A percentile compares a stretch with the other conserved stretches of the same genome.
Conservation (phyloP, 768 basidiomycete genomes). For the Austroboletus festivus region DNA sequence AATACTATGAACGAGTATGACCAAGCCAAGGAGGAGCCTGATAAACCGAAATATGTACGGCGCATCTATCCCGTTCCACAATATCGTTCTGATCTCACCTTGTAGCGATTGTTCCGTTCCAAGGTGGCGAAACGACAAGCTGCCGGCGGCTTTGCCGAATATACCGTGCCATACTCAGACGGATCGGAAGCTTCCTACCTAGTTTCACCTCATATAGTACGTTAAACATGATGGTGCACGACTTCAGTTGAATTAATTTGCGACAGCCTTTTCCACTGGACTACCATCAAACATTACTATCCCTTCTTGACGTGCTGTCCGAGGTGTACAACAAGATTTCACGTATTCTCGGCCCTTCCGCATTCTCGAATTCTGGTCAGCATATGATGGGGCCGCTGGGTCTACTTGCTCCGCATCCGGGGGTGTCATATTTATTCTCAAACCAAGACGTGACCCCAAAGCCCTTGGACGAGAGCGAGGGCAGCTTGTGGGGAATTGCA, state of each 20-base stretch:
- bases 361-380: constrained; percentile 63
- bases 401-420: constrained; percentile 72
- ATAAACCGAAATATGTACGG: constrained; percentile 68
- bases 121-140: constrained; percentile 54
- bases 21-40: constrained; percentile 51
- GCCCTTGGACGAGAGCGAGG: constrained; percentile 40
- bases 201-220: constrained; percentile 69
- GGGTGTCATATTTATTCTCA: constrained; percentile 73
- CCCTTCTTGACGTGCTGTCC: constrained; percentile 84
- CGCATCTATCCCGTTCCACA: background rate
- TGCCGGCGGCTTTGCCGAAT: constrained; percentile 54
- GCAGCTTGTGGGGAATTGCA: constrained; percentile 73
- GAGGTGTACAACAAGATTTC: constrained; percentile 88
- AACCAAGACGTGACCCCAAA: constrained; percentile 37
- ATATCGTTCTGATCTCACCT: constrained; percentile 9
- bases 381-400: constrained; percentile 78
- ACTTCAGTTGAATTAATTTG: constrained; percentile 4
- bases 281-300: constrained; percentile 85
- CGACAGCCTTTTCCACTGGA: constrained; percentile 82
- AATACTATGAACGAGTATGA: constrained; percentile 77
- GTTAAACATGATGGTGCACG: constrained; percentile 24
- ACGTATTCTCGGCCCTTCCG: constrained; percentile 78
- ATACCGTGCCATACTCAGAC: constrained; percentile 58
- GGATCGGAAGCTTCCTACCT: constrained; percentile 65
- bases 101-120: constrained; percentile 57